Base-by-base conservation (phyloP, 768 basidiomycete species). In the Hemileccinum impolitum region DNA sequence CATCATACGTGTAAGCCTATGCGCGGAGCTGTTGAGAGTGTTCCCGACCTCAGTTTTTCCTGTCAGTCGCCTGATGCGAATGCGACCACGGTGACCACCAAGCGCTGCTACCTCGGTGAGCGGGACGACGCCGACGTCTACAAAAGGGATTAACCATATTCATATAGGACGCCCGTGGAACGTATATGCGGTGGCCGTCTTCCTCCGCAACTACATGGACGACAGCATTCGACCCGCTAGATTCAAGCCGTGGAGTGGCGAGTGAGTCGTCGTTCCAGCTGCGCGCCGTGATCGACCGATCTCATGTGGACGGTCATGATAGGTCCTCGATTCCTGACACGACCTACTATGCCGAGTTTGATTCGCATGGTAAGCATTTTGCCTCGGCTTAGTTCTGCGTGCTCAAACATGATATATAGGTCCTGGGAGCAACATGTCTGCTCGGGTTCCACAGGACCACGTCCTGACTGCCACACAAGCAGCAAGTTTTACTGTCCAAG, bases 51-150 rank as follows among this genome's bases (percentile, higher is more conserved):
- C 31, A n/a, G 10, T 44, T 35, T 31, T 36, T 15, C 39, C 41
- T 31, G 8, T 25, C 35, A 81, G 82, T 82, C 81, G 19, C 80
- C 81, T 0, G 81, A 84, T 60, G 79, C 79, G 1, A 80, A 80
- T 56, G 55, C 70, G 6, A 76, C 77, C 0, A 69, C 73, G 1
- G 67, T 71, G 15, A 79, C 77, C 5, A 58, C 60, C 6, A 70
- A 68, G 2, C 57, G 56, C 8, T 82, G 82, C 54, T 84, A 72
- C 61, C 68, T 86, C 9, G 82, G 83, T 71, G 44, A 43, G 6
- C 26, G 30, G 6, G 14, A 40, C 37, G 14, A 14, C 1, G 8
- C 13, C 28, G 4, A 30, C 9, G 28, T 30, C 26, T 28, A n/a
- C 14, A 8, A 14, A n/a, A 34, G 6, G 5, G 34, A 18, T 30